These are phyloP conservation scores for Mycena sanguinolenta DNA, from an alignment of 768 basidiomycete genomes.

Conservation along the genomic window DNA sequence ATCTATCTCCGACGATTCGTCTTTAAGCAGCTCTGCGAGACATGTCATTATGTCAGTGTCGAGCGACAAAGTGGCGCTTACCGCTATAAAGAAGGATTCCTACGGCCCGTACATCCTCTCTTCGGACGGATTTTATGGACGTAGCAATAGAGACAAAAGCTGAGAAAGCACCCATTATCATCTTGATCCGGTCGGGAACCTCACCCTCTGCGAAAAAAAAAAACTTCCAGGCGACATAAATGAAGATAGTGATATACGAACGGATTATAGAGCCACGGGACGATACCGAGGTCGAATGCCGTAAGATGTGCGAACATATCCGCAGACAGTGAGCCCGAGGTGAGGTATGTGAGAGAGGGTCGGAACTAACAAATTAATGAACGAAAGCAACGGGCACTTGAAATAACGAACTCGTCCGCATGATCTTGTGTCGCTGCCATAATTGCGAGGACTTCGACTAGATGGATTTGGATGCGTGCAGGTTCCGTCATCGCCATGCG, in stretches of 20 bases:
- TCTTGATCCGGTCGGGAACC: slow-evolving; percentile 67
- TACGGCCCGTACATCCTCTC: slow-evolving; percentile 85
- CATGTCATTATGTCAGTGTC: neutral
- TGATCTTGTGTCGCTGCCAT: slow-evolving; percentile 64
- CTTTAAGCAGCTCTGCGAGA: slow-evolving; percentile 80
- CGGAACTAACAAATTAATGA: slow-evolving; percentile 43
- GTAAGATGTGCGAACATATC: slow-evolving; percentile 86
- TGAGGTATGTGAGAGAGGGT: slow-evolving; percentile 58
- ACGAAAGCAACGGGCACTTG: slow-evolving; percentile 10
- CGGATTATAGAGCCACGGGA: slow-evolving; percentile 65
- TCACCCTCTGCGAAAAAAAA: slow-evolving; percentile 61
- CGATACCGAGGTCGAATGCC: slow-evolving; percentile 72
- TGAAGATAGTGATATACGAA: slow-evolving; percentile 44
- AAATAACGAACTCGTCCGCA: slow-evolving; percentile 32
- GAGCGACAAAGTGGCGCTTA: slow-evolving; percentile 46
- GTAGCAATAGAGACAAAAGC: slow-evolving; percentile 55
- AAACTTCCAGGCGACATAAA: slow-evolving; percentile 13
- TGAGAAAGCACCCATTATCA: slow-evolving; percentile 75
- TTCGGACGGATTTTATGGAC: slow-evolving; percentile 66
- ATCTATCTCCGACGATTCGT: slow-evolving; percentile 86
- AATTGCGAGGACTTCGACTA: slow-evolving; percentile 75
- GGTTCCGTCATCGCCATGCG: slow-evolving; percentile 91
- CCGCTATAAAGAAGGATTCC: slow-evolving; percentile 86
- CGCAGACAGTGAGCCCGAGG: slow-evolving; percentile 79
- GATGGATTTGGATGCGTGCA: slow-evolving; percentile 75